Evolutionary conservation across 768 basidiomycete genomes (phyloP), one percentile per base, ranked within the genome.

Genomic region (Naganishia kalamii): DNA sequence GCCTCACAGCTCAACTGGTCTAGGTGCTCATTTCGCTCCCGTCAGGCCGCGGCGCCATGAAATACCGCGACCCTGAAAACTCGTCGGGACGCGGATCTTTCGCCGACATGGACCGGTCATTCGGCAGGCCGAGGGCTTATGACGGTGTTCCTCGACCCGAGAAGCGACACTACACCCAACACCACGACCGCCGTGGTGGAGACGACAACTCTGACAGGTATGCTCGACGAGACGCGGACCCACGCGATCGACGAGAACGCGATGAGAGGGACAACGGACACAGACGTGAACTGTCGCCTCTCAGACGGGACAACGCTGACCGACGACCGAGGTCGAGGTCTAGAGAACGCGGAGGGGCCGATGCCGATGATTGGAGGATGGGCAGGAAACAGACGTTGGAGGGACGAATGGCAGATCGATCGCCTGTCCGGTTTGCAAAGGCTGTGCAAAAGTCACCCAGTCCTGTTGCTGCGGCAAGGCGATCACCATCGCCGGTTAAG

Each of bases 41-140:
- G 44, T 7, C 49, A 77, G 76, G 76, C 11, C 70, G 76, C 54
- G 76, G 76, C 13, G 60, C 74, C 17, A 77, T 77, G 76, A 66
- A 74, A 7, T 77, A 75, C 49, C 65, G 74, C 0, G 76, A 77
- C 62, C 76, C 75, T 0, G 76, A 77, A 63, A 44, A 65, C 35
- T 30, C 54, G 23, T 59, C 32, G 30, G 41, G 23, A 41, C 27
- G 25, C 32, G 33, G 44, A 4, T 48, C 46, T 4, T 29, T 4
- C 23, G 17, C 29, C 51, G 35, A 64, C 4, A 17, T 12, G 8
- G 30, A 52, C 40, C 37, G 43, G 1, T 49, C 29, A 10, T 50
- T 48, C 32, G 46, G 62, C 21, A 35, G 47, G 51, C 48, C 62
- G 13, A 50, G 54, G 37, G 54, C 54, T 3, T 57, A 57, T 35